Conservation (phyloP, 257 asterid species). For the Salvia miltiorrhiza region DNA sequence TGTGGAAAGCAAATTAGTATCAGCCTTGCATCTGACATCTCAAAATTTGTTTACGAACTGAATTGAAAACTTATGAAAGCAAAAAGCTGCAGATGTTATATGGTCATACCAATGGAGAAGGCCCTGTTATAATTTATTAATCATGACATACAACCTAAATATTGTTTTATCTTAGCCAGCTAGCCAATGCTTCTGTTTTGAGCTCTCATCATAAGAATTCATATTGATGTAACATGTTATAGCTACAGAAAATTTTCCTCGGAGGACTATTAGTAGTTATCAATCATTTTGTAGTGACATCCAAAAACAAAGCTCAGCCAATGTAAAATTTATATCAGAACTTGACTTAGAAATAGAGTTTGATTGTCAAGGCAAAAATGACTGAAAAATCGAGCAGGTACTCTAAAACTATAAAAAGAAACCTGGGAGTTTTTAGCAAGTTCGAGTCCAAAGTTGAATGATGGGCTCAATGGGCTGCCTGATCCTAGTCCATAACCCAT, state of each 20-base stretch:
- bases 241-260: background rate
- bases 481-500: conserved; percentile 88
- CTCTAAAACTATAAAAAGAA: conserved; percentile 11
- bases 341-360: conserved; percentile 16
- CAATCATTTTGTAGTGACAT: conserved; percentile 1
- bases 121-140: too few relatives aligned
- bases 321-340: background rate
- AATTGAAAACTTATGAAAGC: background rate
- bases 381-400: conserved; percentile 3
- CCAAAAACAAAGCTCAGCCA: conserved; percentile 2
- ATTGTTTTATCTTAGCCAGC: too few relatives aligned
- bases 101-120: too few relatives aligned
- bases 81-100: background rate
- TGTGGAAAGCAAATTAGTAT: background rate
- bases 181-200: too few relatives aligned
- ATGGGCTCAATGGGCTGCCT: conserved; percentile 90
- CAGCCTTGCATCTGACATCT: background rate
- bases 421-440: conserved; percentile 84
- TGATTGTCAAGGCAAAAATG: background rate
- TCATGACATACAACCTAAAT: too few relatives aligned
- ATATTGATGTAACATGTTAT: background rate
- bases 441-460: conserved; percentile 90
- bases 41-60: background rate
- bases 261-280: background rate
- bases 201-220: too few relatives aligned